Conservation (phyloP, 306 rosid species). For the Mucuna pruriens region DNA sequence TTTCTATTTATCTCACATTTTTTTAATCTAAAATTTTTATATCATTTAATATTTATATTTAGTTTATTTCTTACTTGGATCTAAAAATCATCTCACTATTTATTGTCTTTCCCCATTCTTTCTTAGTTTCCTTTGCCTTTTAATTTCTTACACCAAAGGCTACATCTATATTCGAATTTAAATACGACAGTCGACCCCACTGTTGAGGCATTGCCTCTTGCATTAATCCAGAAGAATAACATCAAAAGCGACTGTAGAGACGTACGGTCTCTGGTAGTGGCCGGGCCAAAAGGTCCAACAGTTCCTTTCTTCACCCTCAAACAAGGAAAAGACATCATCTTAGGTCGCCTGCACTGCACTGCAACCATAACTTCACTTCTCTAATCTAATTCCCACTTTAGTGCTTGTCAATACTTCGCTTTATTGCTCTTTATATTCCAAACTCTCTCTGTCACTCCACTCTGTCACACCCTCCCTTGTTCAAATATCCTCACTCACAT, state of each 20-base stretch:
- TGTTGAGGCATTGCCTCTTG: background rate
- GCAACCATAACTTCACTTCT: slow-evolving; percentile 28
- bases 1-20: too few relatives aligned
- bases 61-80: too few relatives aligned
- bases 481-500: slow-evolving; percentile 15
- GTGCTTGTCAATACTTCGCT: slow-evolving; percentile 36
- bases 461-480: background rate
- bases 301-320: slow-evolving; percentile 49
- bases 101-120: too few relatives aligned
- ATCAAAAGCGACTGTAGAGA: slow-evolving; percentile 42
- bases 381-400: slow-evolving; percentile 27
- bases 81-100: too few relatives aligned
- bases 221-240: slow-evolving; percentile 18
- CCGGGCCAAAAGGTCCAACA: slow-evolving; percentile 35
- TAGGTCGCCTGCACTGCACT: slow-evolving; percentile 40
- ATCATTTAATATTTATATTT: too few relatives aligned
- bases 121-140: too few relatives aligned
- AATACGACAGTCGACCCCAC: too few relatives aligned
- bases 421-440: slow-evolving; percentile 50
- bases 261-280: slow-evolving; percentile 37
- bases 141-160: too few relatives aligned
- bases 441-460: slow-evolving; percentile 35
- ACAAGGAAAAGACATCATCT: slow-evolving; percentile 43
- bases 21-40: too few relatives aligned
- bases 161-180: too few relatives aligned